These are phyloP conservation scores for Aspergillus sp. DNA, from an alignment of 2,329 filamentous ascomycete genomes.

Conservation along the genomic window DNA sequence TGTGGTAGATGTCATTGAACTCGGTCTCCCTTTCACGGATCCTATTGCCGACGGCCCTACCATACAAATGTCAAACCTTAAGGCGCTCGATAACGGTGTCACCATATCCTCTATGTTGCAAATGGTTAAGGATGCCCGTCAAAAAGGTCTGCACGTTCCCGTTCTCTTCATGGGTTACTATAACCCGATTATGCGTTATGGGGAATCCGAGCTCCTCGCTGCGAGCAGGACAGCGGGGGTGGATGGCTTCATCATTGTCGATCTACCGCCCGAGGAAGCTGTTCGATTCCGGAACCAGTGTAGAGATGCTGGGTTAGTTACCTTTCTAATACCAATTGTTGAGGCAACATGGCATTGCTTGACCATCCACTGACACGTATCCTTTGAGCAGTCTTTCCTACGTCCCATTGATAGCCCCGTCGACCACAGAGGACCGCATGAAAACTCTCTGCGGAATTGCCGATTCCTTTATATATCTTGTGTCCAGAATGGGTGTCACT, in stretches of 20 bases:
- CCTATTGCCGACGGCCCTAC: conserved; percentile 94
- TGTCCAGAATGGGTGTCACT: conserved; percentile 92
- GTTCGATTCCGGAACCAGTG: conserved; percentile 86
- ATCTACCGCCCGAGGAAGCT: conserved; percentile 93
- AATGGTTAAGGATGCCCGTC: conserved; percentile 78
- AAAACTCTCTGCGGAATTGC: conserved; percentile 89
- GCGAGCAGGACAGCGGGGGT: conserved; percentile 81
- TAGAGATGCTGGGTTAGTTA: conserved; percentile 67
- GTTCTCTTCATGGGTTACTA: conserved; percentile 97
- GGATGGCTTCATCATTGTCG: conserved; percentile 96
- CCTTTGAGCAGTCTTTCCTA: conserved; percentile 71
- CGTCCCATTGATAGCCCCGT: conserved; percentile 86
- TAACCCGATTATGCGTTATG: conserved; percentile 88
- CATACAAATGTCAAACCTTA: conserved; percentile 88
- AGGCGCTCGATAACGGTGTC: conserved; percentile 82
- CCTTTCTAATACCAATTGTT: too few species aligned
- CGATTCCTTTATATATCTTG: conserved; percentile 96
- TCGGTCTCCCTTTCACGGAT: conserved; percentile 93
- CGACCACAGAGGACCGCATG: conserved; percentile 87
- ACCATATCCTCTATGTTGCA: conserved; percentile 74
- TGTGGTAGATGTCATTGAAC: conserved; percentile 80
- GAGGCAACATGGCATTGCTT: too few species aligned
- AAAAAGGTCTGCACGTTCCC: conserved; percentile 72
- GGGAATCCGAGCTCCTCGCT: conserved; percentile 78
- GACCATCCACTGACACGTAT: not conserved